phyloP scores from a whole-genome alignment of 225 moss, liverwort and hornwort genomes.

The Ulota crispa region DNA sequence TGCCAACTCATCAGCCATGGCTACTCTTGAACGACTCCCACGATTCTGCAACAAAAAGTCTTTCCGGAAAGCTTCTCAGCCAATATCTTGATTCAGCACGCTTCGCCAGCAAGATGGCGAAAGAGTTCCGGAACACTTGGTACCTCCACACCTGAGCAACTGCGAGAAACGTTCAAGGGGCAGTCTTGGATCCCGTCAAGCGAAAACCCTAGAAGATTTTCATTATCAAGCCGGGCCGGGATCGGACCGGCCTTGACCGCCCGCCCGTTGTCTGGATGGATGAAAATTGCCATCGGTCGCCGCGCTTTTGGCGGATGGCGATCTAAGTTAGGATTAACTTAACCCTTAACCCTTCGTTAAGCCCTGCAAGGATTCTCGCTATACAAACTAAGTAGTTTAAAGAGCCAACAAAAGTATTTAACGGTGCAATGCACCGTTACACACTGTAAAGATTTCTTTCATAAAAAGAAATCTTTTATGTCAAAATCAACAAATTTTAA shows the following conservation, averaged over 20 bases:
- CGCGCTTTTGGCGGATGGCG: too few species aligned
- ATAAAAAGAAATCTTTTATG: too few species aligned
- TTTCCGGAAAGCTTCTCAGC: not conserved
- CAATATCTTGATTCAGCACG: not conserved
- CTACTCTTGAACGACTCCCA: not conserved
- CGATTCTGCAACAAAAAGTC: not conserved
- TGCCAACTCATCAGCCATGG: constrained; percentile 36
- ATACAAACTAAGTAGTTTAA: too few species aligned
- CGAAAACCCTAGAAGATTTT: constrained; percentile 24
- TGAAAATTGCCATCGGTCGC: too few species aligned
- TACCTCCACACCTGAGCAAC: not conserved
- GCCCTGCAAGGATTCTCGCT: too few species aligned
- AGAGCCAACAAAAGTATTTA: too few species aligned
- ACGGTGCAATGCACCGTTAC: too few species aligned
- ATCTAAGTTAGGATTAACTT: too few species aligned
- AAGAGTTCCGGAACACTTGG: not conserved
- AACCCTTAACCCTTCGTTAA: too few species aligned
- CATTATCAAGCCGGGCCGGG: not conserved
- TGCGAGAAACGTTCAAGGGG: not conserved
- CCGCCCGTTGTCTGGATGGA: too few species aligned
- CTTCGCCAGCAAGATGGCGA: not conserved
- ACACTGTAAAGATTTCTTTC: too few species aligned
- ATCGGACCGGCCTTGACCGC: not conserved
- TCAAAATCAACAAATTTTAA: too few species aligned
- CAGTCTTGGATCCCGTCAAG: not conserved